A percentile compares a stretch with the other conserved stretches of the same genome.
These are phyloP conservation scores for Solanum hybrid DNA, from an alignment of 305 asterid species.

Conservation along the genomic window DNA sequence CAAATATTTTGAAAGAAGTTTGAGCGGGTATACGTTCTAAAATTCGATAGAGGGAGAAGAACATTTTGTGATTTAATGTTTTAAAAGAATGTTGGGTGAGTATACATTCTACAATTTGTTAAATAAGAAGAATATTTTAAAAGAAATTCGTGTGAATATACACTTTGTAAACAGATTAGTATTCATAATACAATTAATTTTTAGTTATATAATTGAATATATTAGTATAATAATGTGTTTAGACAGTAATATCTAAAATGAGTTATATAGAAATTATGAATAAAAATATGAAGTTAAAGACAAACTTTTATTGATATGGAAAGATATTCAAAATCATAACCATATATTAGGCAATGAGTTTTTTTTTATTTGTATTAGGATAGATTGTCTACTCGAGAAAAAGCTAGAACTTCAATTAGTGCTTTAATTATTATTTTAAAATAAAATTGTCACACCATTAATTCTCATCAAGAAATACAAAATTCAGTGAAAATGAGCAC, in stretches of 20 bases:
- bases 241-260: background rate
- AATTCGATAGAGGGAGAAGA: background rate
- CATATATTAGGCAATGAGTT: too few relatives aligned
- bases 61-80: background rate
- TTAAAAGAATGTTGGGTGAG: background rate
- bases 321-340: background rate
- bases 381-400: too few relatives aligned
- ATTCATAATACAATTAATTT: background rate
- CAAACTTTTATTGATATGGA: background rate
- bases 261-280: background rate
- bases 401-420: too few relatives aligned
- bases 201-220: background rate
- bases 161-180: background rate
- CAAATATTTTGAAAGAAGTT: background rate
- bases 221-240: background rate
- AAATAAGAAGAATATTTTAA: background rate
- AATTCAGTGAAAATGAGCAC: too few relatives aligned
- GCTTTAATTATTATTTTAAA: too few relatives aligned
- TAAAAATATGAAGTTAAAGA: background rate
- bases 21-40: background rate
- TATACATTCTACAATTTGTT: background rate
- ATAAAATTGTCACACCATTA: too few relatives aligned
- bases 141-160: background rate
- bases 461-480: too few relatives aligned
- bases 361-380: too few relatives aligned